Percentiles rank a stretch among this genome's conserved stretches.
Conservation (phyloP, 108 stramenopile species). For the Pseudonitzschia pungens region DNA sequence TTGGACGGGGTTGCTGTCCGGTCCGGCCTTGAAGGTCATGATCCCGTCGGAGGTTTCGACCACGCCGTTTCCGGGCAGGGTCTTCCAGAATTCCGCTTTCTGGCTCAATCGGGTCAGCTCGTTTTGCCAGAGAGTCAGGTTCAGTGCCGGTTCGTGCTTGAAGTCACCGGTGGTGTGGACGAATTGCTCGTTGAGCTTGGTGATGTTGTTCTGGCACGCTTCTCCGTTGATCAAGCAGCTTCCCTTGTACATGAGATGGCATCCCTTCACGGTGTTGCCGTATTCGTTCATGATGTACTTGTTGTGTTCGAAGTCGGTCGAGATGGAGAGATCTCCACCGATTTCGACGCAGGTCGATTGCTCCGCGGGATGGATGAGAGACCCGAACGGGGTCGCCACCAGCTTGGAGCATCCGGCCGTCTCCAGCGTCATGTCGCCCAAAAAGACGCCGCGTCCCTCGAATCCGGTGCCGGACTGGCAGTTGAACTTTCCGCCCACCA, state of each 20-base stretch:
- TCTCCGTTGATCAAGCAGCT: neutral
- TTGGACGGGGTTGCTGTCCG: slow-evolving; percentile 4
- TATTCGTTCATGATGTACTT: slow-evolving; percentile 14
- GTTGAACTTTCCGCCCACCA: slow-evolving; percentile 16
- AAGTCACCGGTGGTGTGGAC: slow-evolving; percentile 8
- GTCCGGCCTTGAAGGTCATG: neutral
- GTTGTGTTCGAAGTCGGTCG: neutral
- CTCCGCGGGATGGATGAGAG: slow-evolving; percentile 1
- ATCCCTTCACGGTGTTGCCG: neutral
- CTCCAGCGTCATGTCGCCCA: slow-evolving; percentile 1
- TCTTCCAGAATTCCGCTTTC: slow-evolving; percentile 7
- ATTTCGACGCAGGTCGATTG: neutral
- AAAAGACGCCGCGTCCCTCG: slow-evolving; percentile 12
- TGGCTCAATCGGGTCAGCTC: neutral
- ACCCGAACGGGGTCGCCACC: neutral
- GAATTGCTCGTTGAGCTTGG: neutral
- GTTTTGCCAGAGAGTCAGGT: neutral
- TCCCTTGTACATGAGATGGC: neutral
- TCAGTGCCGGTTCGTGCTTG: neutral
- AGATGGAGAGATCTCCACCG: neutral
- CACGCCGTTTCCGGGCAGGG: neutral
- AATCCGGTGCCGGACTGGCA: slow-evolving; percentile 12
- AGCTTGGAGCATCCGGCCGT: neutral
- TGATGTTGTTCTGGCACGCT: neutral
- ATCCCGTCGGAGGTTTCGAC: neutral